phyloP scores from a whole-genome alignment of 371 early-diverging fungal genomes.

The Choanephora cucurbitarum region DNA sequence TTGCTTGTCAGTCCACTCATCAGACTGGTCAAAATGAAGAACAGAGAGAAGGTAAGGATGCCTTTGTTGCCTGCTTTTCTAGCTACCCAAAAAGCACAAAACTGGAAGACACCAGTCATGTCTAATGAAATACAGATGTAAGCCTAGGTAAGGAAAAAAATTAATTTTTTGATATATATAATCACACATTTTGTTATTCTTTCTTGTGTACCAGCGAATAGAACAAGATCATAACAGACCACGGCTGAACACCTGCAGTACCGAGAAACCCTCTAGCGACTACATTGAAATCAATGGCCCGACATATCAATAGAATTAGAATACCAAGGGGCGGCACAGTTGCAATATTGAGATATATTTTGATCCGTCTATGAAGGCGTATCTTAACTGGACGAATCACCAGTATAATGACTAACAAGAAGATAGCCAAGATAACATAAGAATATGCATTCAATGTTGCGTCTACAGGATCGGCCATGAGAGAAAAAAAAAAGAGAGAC shows the following conservation, averaged over 20 bases:
- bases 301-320: conserved; percentile 60
- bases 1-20: conserved; percentile 80
- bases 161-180: too few relatives aligned
- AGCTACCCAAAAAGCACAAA: conserved; percentile 69
- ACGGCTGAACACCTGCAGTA: conserved; percentile 69
- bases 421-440: conserved; percentile 52
- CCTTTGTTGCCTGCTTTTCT: conserved; percentile 61
- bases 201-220: conserved; percentile 71
- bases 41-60: conserved; percentile 62
- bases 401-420: conserved; percentile 45
- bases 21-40: conserved; percentile 68
- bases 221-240: conserved; percentile 75
- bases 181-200: too few relatives aligned
- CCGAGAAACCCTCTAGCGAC: conserved; percentile 68
- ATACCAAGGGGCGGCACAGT: conserved; percentile 70
- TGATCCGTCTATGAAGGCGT: conserved; percentile 25
- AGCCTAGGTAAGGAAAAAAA: conserved; percentile 59
- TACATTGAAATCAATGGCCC: conserved; percentile 52
- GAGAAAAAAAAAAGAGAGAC: too few relatives aligned
- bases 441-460: conserved; percentile 26
- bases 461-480: too few relatives aligned
- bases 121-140: conserved; percentile 86
- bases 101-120: conserved; percentile 74
- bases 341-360: conserved; percentile 59
- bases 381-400: conserved; percentile 58